Percentiles rank a stretch among this genome's conserved stretches.
Evolutionary conservation across 2,329 filamentous ascomycete species (phyloP).

Genomic region (Tolypocladium cylindrosporum): DNA sequence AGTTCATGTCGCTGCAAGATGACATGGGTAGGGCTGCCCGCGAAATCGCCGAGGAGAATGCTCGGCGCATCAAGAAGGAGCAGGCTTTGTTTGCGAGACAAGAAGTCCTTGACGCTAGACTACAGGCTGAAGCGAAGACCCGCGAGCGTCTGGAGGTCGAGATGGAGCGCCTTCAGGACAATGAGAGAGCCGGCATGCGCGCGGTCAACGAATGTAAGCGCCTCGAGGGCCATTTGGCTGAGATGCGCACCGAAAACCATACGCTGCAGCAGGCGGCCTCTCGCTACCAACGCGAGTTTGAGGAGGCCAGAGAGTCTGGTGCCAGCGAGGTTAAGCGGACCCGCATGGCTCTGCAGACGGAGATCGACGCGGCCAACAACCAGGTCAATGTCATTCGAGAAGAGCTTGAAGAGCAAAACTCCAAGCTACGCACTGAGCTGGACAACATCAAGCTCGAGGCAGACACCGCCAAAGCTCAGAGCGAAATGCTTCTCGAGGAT

Average conservation of each 20-base stretch:
- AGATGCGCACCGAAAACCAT: slow-evolving; percentile 57
- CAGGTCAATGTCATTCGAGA: slow-evolving; percentile 76
- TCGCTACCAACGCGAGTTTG: slow-evolving; percentile 70
- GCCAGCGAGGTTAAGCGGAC: slow-evolving; percentile 73
- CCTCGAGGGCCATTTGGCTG: slow-evolving; percentile 42
- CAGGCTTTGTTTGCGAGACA: slow-evolving; percentile 69
- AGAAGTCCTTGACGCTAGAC: slow-evolving; percentile 66
- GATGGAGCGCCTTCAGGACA: slow-evolving; percentile 53
- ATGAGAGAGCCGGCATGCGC: slow-evolving; percentile 55
- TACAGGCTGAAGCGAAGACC: slow-evolving; percentile 65
- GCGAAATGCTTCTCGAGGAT: slow-evolving; percentile 78
- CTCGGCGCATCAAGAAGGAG: slow-evolving; percentile 67
- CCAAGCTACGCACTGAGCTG: slow-evolving; percentile 61
- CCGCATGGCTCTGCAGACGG: slow-evolving; percentile 66
- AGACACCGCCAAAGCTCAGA: slow-evolving; percentile 69
- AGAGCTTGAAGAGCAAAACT: slow-evolving; percentile 71
- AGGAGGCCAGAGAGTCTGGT: slow-evolving; percentile 72
- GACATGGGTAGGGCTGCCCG: slow-evolving; percentile 74
- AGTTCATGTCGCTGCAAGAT: slow-evolving; percentile 76
- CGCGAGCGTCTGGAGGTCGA: slow-evolving; percentile 57
- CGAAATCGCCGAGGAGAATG: slow-evolving; percentile 75
- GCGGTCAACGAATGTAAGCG: slow-evolving; percentile 53
- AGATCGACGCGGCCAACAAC: slow-evolving; percentile 75
- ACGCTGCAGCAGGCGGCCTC: slow-evolving; percentile 60
- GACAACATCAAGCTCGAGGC: slow-evolving; percentile 70